Evolutionary conservation across 148 eudicot genomes (phyloP).

Genomic region (Vaccinium corymbosum): DNA sequence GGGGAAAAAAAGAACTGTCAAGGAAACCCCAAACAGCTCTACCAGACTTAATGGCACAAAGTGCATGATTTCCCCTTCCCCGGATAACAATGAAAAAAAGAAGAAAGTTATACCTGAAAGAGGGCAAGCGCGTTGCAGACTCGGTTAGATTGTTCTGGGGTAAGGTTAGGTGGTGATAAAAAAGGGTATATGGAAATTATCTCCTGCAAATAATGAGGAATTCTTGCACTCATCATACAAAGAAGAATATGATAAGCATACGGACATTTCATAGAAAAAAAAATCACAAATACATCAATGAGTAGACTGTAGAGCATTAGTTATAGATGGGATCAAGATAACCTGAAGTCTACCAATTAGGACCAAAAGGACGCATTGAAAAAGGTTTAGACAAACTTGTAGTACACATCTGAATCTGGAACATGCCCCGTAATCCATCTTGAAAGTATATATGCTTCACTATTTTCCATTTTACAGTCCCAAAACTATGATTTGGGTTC

Average conservation of each 20-base stretch:
- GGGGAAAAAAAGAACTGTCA: not conserved
- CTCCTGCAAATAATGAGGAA: conserved; percentile 50
- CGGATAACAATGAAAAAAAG: not conserved
- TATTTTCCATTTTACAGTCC: not conserved
- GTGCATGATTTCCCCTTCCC: not conserved
- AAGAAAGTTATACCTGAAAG: conserved; percentile 54
- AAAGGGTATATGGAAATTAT: conserved; percentile 87
- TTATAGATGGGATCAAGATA: not conserved
- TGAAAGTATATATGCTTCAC: not conserved
- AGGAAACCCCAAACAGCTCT: not conserved
- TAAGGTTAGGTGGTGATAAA: conserved; percentile 77
- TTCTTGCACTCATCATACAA: not conserved
- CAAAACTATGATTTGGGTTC: not conserved
- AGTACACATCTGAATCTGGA: not conserved
- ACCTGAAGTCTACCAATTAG: not conserved
- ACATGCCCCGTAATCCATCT: not conserved
- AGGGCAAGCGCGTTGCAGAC: conserved; percentile 98
- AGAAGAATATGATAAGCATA: not conserved
- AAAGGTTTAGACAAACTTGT: not conserved
- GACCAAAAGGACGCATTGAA: not conserved
- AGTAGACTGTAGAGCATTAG: not conserved
- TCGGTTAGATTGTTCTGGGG: conserved; percentile 86
- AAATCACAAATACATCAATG: not conserved
- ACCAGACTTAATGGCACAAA: not conserved
- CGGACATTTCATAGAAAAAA: not conserved